Percentiles rank a stretch among this genome's conserved stretches.
phyloP scores from a whole-genome alignment of 73 alveolate species.

The Paramecium tetraurelia region DNA sequence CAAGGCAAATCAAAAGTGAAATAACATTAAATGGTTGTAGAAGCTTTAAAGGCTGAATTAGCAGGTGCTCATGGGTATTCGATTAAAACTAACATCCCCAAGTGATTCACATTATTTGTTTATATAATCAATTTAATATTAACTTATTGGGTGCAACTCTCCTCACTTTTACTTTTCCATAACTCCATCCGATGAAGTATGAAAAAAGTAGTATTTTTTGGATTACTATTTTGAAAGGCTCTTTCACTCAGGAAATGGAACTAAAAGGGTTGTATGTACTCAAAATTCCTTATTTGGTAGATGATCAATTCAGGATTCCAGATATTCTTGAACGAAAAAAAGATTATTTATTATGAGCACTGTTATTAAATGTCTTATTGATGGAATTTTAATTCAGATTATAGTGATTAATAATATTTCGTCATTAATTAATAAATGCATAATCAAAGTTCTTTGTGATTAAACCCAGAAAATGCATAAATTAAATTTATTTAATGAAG shows the following conservation, averaged over 20 bases:
- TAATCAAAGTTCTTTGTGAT: background rate
- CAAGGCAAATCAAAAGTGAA: conserved; percentile 5
- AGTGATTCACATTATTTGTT: background rate
- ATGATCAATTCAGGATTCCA: conserved; percentile 35
- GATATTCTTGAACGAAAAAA: background rate
- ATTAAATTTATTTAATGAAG: background rate
- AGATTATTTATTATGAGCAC: background rate
- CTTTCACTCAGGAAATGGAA: conserved; percentile 15
- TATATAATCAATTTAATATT: background rate
- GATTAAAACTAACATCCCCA: background rate
- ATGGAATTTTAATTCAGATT: background rate
- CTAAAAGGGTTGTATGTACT: conserved; percentile 13
- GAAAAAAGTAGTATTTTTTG: conserved; percentile 22
- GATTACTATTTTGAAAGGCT: background rate
- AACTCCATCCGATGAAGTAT: background rate
- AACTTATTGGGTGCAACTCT: background rate
- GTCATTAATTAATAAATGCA: background rate
- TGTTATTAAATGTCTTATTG: background rate
- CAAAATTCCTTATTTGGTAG: conserved; percentile 22
- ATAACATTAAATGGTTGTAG: conserved; percentile 25
- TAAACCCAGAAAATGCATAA: background rate
- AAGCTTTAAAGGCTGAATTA: background rate
- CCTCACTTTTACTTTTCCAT: background rate
- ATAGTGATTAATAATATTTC: background rate
- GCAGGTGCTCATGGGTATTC: background rate